Conservation (phyloP, 2,329 filamentous ascomycete genomes). For the Corinectria fuckeliana region DNA sequence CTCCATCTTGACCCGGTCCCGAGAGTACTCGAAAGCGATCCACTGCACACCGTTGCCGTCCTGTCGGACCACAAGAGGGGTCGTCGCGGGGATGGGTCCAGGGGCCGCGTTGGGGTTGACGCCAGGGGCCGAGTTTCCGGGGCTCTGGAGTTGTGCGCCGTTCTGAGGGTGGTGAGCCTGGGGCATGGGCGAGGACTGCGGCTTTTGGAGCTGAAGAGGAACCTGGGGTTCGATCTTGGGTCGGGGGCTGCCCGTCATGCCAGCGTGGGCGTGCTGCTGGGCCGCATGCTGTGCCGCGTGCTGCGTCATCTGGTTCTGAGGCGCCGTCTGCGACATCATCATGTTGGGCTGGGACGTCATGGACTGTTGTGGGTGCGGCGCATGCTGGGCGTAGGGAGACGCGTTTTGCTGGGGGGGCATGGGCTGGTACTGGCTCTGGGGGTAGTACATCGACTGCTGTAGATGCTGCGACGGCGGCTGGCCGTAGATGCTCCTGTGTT, state of each 20-base stretch:
- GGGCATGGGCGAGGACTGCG: constrained; percentile 51
- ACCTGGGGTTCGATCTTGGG: constrained; percentile 69
- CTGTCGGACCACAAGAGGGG: constrained; percentile 90
- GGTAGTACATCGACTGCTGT: constrained; percentile 81
- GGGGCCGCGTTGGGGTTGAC: constrained; percentile 91
- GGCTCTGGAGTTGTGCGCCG: constrained; percentile 48
- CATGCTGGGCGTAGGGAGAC: constrained; percentile 67
- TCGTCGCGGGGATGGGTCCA: constrained; percentile 95
- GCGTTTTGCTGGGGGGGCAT: constrained; percentile 68
- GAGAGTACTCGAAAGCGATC: constrained; percentile 98
- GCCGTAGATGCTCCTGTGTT: constrained; percentile 85
- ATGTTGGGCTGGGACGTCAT: constrained; percentile 71
- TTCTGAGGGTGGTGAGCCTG: constrained; percentile 47
- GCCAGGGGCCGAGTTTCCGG: constrained; percentile 50
- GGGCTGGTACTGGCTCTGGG: constrained; percentile 67
- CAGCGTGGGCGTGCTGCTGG: constrained; percentile 56
- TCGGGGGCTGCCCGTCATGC: constrained; percentile 67
- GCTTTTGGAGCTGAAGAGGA: constrained; percentile 66
- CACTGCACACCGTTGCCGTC: constrained; percentile 97
- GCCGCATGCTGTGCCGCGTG: constrained; percentile 62
- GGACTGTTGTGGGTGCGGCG: constrained; percentile 56
- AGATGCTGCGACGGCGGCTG: constrained; percentile 80
- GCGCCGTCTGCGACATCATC: constrained; percentile 68
- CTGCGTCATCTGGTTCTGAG: constrained; percentile 65
- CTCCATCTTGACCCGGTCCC: constrained; percentile 98